Base-by-base conservation (phyloP, 2,329 filamentous ascomycete genomes). In the Colletotrichum sp. region DNA sequence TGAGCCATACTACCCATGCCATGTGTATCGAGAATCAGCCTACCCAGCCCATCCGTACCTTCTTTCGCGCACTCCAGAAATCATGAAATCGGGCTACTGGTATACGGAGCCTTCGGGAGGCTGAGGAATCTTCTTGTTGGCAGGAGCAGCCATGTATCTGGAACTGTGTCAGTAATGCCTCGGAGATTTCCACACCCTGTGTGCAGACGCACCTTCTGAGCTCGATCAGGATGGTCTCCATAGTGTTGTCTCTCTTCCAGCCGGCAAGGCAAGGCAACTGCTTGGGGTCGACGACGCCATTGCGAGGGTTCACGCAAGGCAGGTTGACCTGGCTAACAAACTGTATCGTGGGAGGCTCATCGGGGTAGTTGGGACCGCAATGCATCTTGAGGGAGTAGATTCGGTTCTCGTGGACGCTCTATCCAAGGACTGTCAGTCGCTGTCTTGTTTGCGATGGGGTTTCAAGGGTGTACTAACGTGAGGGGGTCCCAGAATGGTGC, bases 311-410 rank as follows among this genome's bases (percentile, higher is more conserved):
- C 68, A 99, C 97, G 82, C 96, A 98, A 30, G 97, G 97, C n/a
- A 98, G 91, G 87, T 98, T 98, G 87, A 99, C 94, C 85, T 95
- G 94, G 81, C 94, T 98, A 81, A 97, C 93, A 86, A 99, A 99
- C 82, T 96, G 93, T 81, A 99, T 95, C 67, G 94, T 93, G 1
- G 97, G 97, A 61, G 97, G 97, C 77, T 91, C 89, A 83, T 98
- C 96, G 68, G 97, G 97, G 85, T 99, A 99, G 73, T 94, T 89
- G 65, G 93, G 90, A 77, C 96, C 96, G 88, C 97, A 99, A 88
- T 98, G 94, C 88, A 99, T 98, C 86, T 96, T 97, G 81, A 99
- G 91, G 80, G 95, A 97, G 90, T 99, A 99, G 88, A 99, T 99
- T 82, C 97, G 94, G 87, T 99, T 99, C 89, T 99, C 97, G 84